Base-by-base conservation (phyloP, 2,329 filamentous ascomycete genomes). In the Colletotrichum sansevieriae region DNA sequence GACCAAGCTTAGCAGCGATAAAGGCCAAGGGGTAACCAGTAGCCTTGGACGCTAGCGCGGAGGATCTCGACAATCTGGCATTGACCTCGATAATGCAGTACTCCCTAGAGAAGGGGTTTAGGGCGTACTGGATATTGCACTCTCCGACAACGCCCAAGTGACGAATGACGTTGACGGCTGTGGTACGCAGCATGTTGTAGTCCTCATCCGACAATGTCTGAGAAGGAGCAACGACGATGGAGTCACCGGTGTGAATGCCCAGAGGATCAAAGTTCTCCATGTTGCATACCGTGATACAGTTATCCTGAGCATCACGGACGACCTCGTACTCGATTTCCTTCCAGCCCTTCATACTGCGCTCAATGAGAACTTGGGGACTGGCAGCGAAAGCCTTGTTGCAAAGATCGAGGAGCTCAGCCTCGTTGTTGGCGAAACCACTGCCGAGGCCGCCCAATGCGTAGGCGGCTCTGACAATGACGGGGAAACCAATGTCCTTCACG, bases 1-100 rank as follows among this genome's bases (percentile, higher is more conserved):
- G 88, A 82, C 96, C 96, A 71, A 99, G 87, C 86, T 99, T 99
- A 56, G 96, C 96, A 41, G 96, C 96, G 74, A 98, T 96, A 77
- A 98, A 99, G 8, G 96, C 95, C 73, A 99, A 84, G 37, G 95
- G 95, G 78, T 98, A 99, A 43, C 96, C 95, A 9, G 95, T 99
- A 8, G 95, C 95, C 84, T 99, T 99, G 22, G 96, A 98, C 22
- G 95, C 95, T 72, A 99, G 85, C 15, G 96, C 95, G 11, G 95
- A 99, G 56, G 95, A 99, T 82, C 96, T 88, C 58, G 95, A 99
- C 68, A 99, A 85, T 87, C 95, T 92, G 56, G 95, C 96, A 76
- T 99, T 99, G 83, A 99, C 96, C 80, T 99, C 96, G 77, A 99
- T 99, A 73, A 99, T 98, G 85, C 96, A 98, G 84, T 98, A 99